Evolutionary conservation across 2,329 filamentous ascomycete genomes (phyloP).

Genomic region (Colletotrichum ledebouriae): DNA sequence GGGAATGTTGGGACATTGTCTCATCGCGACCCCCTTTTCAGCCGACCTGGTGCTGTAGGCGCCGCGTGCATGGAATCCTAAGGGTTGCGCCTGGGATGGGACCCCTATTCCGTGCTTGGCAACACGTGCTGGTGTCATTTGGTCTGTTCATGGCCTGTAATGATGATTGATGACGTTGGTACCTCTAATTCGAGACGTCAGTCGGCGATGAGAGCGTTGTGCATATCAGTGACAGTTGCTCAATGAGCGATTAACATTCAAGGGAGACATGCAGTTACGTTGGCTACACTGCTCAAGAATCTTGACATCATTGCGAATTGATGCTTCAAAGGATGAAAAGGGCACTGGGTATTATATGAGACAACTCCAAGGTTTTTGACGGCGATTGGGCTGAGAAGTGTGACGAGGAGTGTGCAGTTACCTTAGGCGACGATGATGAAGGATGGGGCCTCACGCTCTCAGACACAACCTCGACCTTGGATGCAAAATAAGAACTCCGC

Average conservation of each 20-base stretch:
- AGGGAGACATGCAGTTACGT: too few species aligned
- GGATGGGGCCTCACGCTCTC: too few species aligned
- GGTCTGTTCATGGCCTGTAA: neutral
- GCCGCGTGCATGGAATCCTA: slow-evolving; percentile 17
- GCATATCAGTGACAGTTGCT: neutral
- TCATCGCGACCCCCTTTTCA: slow-evolving; percentile 10
- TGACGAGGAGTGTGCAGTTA: too few species aligned
- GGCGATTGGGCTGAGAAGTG: too few species aligned
- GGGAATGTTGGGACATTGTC: slow-evolving; percentile 36
- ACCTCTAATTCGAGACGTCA: neutral
- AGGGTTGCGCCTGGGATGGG: slow-evolving; percentile 4
- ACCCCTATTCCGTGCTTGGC: slow-evolving; percentile 5
- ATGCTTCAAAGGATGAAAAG: too few species aligned
- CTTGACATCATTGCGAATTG: too few species aligned
- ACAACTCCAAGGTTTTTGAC: too few species aligned
- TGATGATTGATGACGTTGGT: neutral
- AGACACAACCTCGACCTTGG: too few species aligned
- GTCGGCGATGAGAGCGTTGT: neutral
- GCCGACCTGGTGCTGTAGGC: neutral
- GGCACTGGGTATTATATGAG: too few species aligned
- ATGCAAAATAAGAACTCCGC: too few species aligned
- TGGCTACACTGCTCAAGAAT: too few species aligned
- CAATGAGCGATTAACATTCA: neutral
- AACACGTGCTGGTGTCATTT: slow-evolving; percentile 12
- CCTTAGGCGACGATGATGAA: too few species aligned